phyloP scores from a whole-genome alignment of 768 basidiomycete genomes.

The Boletus tomentosulus region DNA sequence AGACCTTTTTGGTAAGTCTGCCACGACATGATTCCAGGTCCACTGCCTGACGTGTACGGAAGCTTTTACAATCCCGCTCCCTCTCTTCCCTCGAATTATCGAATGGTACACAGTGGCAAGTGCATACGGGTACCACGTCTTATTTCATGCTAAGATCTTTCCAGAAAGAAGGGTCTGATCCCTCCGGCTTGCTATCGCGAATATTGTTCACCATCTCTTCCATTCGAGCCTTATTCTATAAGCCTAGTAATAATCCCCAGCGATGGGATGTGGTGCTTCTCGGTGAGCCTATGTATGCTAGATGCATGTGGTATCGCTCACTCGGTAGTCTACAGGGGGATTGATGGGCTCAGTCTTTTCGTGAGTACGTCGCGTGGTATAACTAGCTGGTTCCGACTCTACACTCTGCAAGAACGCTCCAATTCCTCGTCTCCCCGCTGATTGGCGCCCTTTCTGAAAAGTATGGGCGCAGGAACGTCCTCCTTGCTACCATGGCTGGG shows the following conservation, averaged over 20 bases:
- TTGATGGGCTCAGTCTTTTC: conserved; percentile 94
- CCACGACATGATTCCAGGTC: neutral
- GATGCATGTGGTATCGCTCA: conserved; percentile 5
- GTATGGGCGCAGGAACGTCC: conserved; percentile 81
- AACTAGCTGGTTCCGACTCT: conserved; percentile 34
- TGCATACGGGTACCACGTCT: neutral
- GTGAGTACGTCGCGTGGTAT: conserved; percentile 43
- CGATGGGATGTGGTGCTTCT: conserved; percentile 94
- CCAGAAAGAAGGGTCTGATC: conserved; percentile 69
- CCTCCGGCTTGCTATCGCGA: conserved; percentile 65
- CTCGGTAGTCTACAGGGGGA: conserved; percentile 48
- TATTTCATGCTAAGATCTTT: neutral
- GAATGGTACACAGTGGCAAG: conserved; percentile 82
- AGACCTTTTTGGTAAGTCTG: conserved; percentile 67
- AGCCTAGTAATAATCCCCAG: conserved; percentile 54
- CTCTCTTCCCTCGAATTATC: conserved; percentile 95
- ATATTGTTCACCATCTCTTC: conserved; percentile 66
- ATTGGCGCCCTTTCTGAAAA: conserved; percentile 85
- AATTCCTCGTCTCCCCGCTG: conserved; percentile 77
- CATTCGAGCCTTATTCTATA: conserved; percentile 63
- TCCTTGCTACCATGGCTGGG: conserved; percentile 86
- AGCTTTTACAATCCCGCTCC: conserved; percentile 94
- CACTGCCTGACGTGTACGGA: conserved; percentile 23
- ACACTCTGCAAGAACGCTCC: conserved; percentile 56
- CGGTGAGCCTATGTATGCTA: conserved; percentile 41